Conservation (phyloP, 192 early-diverging fungal species). For the Coemansia umbellata region DNA sequence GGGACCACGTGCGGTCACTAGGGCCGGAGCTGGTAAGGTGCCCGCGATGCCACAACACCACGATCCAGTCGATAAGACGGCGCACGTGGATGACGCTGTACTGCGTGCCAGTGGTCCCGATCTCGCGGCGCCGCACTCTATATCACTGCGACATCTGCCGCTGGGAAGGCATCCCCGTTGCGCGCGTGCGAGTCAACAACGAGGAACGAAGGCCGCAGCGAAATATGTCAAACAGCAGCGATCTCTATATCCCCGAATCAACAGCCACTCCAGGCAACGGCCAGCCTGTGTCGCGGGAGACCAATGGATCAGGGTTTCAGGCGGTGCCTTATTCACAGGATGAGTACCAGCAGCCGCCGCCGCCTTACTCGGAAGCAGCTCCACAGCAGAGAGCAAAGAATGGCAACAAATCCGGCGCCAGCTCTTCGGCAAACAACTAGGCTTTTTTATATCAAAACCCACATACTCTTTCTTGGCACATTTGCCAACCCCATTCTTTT, state of each 20-base stretch:
- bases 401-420: no score
- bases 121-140: constrained; percentile 27
- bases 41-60: constrained; percentile 42
- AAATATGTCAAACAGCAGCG: not conserved
- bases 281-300: not conserved
- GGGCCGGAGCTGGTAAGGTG: constrained; percentile 32
- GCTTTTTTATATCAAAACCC: no score
- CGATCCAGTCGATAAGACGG: constrained; percentile 36
- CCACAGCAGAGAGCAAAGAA: no score
- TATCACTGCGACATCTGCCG: constrained; percentile 41
- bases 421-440: no score
- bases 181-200: constrained; percentile 1
- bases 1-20: constrained; percentile 29
- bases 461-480: no score
- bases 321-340: constrained; percentile 23
- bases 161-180: constrained; percentile 33
- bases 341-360: constrained; percentile 42
- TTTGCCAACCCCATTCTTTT: no score
- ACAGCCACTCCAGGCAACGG: not conserved
- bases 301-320: constrained; percentile 19
- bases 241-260: not conserved
- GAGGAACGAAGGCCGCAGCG: constrained; percentile 6
- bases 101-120: constrained; percentile 36
- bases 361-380: no score
- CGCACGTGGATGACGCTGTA: constrained; percentile 44